Conservation (phyloP, 257 asterid species). For the Salvia hispanica region DNA sequence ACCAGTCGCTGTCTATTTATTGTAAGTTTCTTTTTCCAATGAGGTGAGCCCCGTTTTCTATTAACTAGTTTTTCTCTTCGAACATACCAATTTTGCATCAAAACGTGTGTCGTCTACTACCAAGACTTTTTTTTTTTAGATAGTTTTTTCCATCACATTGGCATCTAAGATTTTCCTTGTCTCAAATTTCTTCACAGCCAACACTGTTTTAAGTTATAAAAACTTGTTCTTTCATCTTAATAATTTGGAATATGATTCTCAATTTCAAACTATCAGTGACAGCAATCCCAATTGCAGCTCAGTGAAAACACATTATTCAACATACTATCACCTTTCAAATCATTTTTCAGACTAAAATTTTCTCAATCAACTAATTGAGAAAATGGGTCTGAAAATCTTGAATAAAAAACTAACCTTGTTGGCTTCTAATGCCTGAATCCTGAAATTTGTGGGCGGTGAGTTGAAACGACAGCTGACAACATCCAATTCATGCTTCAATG, state of each 20-base stretch:
- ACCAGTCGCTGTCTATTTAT: too few relatives aligned
- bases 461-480: conserved; percentile 5
- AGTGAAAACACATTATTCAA: conserved; percentile 17
- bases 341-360: background rate
- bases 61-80: too few relatives aligned
- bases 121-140: too few relatives aligned
- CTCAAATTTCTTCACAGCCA: conserved; percentile 4
- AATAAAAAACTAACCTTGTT: conserved; percentile 23
- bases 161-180: conserved; percentile 11
- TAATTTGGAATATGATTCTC: background rate
- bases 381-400: conserved; percentile 21
- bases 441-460: conserved; percentile 30
- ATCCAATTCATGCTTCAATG: conserved; percentile 27
- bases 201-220: background rate
- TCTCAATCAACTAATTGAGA: background rate
- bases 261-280: conserved; percentile 7
- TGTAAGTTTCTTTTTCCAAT: too few relatives aligned
- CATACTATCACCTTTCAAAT: background rate
- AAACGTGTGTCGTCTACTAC: too few relatives aligned
- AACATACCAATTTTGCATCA: too few relatives aligned
- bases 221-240: background rate
- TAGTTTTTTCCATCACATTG: background rate
- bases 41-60: too few relatives aligned
- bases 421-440: conserved; percentile 36
- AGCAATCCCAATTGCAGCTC: background rate